Evolutionary conservation across 352 stramenopile species (phyloP).

Genomic region (Discostella stelligera): DNA sequence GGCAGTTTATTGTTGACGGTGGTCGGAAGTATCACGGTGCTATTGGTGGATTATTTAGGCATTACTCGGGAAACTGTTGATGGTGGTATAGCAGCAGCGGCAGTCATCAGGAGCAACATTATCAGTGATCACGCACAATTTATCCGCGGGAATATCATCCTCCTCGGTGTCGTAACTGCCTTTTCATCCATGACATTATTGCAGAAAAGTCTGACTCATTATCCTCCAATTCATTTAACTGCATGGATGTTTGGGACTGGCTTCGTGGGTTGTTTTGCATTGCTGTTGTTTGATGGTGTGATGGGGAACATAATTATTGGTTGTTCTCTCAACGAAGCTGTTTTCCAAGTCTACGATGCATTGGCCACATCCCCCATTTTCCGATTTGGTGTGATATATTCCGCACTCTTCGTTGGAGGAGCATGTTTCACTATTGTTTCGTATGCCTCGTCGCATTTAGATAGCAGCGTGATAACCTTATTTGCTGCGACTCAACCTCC

Average conservation of each 20-base stretch:
- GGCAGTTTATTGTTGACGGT: conserved; percentile 37
- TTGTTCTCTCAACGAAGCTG: conserved; percentile 28
- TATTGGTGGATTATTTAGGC: conserved; percentile 39
- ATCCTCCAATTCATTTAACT: conserved; percentile 44
- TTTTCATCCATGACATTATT: conserved; percentile 37
- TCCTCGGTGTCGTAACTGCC: conserved; percentile 23
- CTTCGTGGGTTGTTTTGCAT: conserved; percentile 18
- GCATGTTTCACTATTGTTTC: conserved; percentile 41
- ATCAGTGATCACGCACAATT: conserved; percentile 28
- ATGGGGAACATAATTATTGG: conserved; percentile 31
- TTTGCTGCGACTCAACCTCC: conserved; percentile 49
- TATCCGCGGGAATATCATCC: conserved; percentile 44
- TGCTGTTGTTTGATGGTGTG: conserved; percentile 31
- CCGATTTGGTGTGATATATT: conserved; percentile 41
- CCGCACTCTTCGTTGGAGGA: conserved; percentile 33
- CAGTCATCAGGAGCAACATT: conserved; percentile 6
- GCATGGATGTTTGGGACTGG: conserved; percentile 44
- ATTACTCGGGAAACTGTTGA: conserved; percentile 14
- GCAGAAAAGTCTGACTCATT: conserved; percentile 44
- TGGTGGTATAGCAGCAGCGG: conserved; percentile 1
- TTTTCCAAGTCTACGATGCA: conserved; percentile 28
- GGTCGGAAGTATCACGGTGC: conserved; percentile 37
- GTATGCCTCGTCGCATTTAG: conserved; percentile 44
- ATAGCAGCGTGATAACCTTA: conserved; percentile 47
- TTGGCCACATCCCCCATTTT: conserved; percentile 37